Percentiles rank a stretch among this genome's conserved stretches.
Conservation (phyloP, 148 eudicot species). For the Silene conica region DNA sequence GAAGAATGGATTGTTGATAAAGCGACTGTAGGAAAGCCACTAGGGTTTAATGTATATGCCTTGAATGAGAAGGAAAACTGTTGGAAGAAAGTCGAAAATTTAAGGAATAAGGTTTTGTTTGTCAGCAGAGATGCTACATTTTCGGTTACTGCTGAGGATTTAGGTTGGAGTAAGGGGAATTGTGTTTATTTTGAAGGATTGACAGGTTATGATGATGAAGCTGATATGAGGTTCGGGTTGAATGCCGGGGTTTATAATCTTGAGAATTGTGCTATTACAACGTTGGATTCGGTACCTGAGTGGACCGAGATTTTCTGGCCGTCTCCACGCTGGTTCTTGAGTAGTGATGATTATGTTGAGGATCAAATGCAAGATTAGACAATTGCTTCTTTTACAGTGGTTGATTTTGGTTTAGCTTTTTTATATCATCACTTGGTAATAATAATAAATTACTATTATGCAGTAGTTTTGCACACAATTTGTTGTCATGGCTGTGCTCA, state of each 20-base stretch:
- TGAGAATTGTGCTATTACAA: constrained; percentile 13
- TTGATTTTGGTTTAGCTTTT: neutral
- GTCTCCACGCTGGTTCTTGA: constrained; percentile 18
- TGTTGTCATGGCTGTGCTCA: no score
- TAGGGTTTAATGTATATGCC: constrained; percentile 14
- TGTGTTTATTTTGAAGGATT: constrained; percentile 30
- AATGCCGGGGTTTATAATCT: constrained; percentile 26
- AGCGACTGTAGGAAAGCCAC: constrained; percentile 13
- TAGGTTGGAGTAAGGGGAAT: constrained; percentile 27
- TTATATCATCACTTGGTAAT: neutral
- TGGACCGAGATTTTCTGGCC: constrained; percentile 23
- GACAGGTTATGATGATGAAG: constrained; percentile 30
- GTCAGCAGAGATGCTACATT: constrained; percentile 24
- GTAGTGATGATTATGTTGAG: constrained; percentile 11
- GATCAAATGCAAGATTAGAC: constrained; percentile 9
- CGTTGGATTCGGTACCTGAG: constrained; percentile 10
- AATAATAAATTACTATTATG: no score
- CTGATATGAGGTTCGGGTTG: constrained; percentile 28
- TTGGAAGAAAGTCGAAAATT: constrained; percentile 21
- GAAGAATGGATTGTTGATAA: constrained; percentile 26
- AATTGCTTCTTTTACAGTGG: neutral
- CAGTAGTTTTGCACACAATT: no score
- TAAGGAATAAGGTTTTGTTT: constrained; percentile 20
- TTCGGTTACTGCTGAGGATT: constrained; percentile 23
- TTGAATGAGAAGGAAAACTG: constrained; percentile 14